Conservation (phyloP, 1,284 basidiomycete genomes). For the Sphagnurus paluster region DNA sequence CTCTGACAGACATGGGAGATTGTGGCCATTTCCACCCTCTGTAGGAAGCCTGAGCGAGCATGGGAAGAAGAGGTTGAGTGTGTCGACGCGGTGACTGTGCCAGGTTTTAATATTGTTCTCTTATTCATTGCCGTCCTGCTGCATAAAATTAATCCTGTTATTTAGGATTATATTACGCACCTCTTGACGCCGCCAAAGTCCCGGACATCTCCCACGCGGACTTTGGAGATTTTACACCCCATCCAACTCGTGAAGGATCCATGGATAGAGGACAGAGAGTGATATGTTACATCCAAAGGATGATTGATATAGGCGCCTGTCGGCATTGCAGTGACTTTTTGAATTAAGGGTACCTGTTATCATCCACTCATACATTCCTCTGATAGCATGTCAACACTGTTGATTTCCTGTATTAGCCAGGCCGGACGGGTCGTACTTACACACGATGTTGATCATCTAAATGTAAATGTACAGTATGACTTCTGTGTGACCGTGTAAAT, state of each 20-base stretch:
- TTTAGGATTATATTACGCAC: constrained; percentile 39
- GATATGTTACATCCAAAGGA: constrained; percentile 18
- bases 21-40: constrained; percentile 34
- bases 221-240: constrained; percentile 40
- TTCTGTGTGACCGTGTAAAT: constrained; percentile 2
- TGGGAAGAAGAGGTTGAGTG: constrained; percentile 41
- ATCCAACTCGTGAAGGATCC: constrained; percentile 47
- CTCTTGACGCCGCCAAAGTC: constrained; percentile 36
- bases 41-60: constrained; percentile 1
- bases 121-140: too few relatives aligned
- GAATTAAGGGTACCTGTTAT: not conserved
- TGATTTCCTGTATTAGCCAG: not conserved
- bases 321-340: not conserved
- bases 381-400: not conserved
- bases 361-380: not conserved
- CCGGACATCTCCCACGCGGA: constrained; percentile 33
- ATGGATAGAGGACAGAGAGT: constrained; percentile 38
- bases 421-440: not conserved
- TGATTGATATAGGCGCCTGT: not conserved
- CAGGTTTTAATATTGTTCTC: constrained; percentile 35
- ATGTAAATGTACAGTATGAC: not conserved
- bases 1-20: constrained; percentile 31
- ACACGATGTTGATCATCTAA: constrained; percentile 6
- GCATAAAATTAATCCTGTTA: constrained; percentile 1
- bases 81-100: constrained; percentile 28